Percentiles rank a stretch among this genome's conserved stretches.
These are phyloP conservation scores for Globisporangium cederbergense DNA, from an alignment of 352 stramenopile species.

Conservation along the genomic window DNA sequence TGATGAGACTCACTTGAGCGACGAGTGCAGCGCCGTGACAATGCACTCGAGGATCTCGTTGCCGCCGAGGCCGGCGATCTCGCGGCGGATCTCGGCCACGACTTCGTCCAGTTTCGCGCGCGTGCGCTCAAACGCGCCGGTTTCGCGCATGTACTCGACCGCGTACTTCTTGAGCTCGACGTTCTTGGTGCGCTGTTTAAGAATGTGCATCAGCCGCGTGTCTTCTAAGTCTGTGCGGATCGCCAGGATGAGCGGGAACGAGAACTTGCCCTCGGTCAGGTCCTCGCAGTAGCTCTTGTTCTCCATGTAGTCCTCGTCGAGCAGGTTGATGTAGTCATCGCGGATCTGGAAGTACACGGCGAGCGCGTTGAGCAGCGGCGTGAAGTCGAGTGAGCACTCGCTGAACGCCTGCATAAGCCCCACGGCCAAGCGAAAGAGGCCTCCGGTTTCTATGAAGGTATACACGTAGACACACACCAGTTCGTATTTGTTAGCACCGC, in stretches of 20 bases:
- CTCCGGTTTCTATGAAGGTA: constrained; percentile 84
- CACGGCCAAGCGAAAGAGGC: constrained; percentile 95
- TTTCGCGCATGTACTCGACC: constrained; percentile 79
- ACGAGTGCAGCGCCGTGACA: constrained; percentile 46
- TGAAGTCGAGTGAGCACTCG: constrained; percentile 69
- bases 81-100: constrained; percentile 38
- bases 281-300: constrained; percentile 98
- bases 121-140: constrained; percentile 50
- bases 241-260: constrained; percentile 84
- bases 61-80: constrained; percentile 48
- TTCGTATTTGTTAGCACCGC: not conserved
- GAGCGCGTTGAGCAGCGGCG: constrained; percentile 90
- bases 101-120: constrained; percentile 56
- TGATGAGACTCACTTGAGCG: constrained; percentile 30
- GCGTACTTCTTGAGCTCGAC: constrained; percentile 95
- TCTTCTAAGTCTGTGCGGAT: constrained; percentile 74
- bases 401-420: constrained; percentile 93
- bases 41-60: constrained; percentile 61
- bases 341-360: constrained; percentile 98
- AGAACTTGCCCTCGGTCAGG: constrained; percentile 97
- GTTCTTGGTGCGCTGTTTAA: constrained; percentile 96
- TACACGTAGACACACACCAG: not conserved
- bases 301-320: constrained; percentile 95
- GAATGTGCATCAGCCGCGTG: constrained; percentile 91
- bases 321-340: constrained; percentile 97